These are phyloP conservation scores for Peterozyma xylosa DNA, from an alignment of 805 yeast species.

Conservation along the genomic window DNA sequence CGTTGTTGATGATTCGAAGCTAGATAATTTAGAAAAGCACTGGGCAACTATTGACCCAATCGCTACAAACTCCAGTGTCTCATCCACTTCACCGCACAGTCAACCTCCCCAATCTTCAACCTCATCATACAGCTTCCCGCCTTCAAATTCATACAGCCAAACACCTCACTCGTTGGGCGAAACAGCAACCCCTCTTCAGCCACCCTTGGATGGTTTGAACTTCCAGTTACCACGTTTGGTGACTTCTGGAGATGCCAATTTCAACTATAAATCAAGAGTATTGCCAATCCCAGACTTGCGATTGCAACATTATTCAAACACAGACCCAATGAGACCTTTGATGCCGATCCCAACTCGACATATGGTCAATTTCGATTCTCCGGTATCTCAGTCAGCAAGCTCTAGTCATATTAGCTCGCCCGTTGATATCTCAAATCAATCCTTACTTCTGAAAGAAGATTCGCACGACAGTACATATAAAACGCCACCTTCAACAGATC, in stretches of 20 bases:
- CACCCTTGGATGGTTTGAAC: background rate
- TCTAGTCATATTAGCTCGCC: background rate
- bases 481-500: background rate
- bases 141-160: too few species aligned
- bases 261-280: background rate
- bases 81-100: background rate
- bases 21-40: conserved; percentile 19
- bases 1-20: conserved; percentile 23
- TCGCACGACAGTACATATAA: too few species aligned
- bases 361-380: too few species aligned
- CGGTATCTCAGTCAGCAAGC: background rate
- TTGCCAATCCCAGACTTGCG: conserved; percentile 1
- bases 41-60: conserved; percentile 25
- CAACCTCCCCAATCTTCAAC: background rate
- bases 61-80: background rate
- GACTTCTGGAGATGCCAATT: background rate
- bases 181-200: background rate
- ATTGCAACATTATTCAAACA: conserved; percentile 1
- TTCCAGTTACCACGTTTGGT: background rate
- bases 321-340: background rate
- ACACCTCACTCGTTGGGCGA: background rate
- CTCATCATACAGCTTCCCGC: background rate
- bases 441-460: background rate
- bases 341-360: too few species aligned
- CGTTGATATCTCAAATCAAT: background rate